Conservation (phyloP, 176 grass and related monocot species). For the Hsuehochloa calcarea region DNA sequence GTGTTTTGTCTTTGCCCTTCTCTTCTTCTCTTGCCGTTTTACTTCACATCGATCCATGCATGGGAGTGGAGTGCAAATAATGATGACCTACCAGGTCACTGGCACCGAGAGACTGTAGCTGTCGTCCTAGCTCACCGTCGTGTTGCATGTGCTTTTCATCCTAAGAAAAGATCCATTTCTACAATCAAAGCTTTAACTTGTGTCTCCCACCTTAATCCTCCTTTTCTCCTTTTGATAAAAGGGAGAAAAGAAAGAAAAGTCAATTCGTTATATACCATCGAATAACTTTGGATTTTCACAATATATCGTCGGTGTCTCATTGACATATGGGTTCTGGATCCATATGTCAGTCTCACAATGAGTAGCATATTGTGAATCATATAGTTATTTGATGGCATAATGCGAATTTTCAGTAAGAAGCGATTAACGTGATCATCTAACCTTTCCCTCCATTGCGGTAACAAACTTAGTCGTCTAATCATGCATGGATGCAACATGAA, state of each 20-base stretch:
- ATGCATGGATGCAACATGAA: constrained; percentile 14
- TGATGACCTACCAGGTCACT: background rate
- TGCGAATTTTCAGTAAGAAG: background rate
- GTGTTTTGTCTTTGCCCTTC: background rate
- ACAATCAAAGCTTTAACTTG: background rate
- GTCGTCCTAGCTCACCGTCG: background rate
- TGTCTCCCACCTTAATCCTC: background rate
- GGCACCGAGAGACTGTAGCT: background rate
- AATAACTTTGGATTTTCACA: too few relatives aligned
- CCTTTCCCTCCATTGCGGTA: background rate
- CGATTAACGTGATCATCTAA: constrained; percentile 10
- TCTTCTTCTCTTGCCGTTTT: background rate
- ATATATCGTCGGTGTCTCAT: too few relatives aligned
- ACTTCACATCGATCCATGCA: background rate
- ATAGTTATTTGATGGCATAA: too few relatives aligned
- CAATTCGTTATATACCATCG: too few relatives aligned
- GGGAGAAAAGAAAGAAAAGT: background rate
- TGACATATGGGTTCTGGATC: too few relatives aligned
- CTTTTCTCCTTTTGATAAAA: constrained; percentile 16
- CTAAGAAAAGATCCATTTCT: background rate
- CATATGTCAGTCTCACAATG: too few relatives aligned
- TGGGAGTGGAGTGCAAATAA: background rate
- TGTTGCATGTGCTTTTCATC: constrained; percentile 21
- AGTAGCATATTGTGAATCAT: too few relatives aligned
- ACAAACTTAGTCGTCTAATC: constrained; percentile 25